Evolutionary conservation across 1,284 basidiomycete species (phyloP).

Genomic region (Ustilago lituana): DNA sequence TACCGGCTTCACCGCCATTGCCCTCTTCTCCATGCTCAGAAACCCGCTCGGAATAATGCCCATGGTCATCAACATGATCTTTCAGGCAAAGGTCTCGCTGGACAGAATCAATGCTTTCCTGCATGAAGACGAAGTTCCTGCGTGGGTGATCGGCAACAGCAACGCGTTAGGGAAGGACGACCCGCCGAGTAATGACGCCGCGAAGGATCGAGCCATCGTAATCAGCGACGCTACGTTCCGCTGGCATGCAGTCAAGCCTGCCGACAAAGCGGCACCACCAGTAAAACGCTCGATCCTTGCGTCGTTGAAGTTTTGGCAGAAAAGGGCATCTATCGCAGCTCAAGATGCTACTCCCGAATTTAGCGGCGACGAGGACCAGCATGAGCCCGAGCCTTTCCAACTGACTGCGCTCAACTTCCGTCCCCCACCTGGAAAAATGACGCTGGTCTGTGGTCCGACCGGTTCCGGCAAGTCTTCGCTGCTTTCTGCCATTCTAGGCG

Average conservation of each 20-base stretch:
- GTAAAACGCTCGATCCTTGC: constrained; percentile 11
- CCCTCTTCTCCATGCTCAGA: constrained; percentile 54
- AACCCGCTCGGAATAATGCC: constrained; percentile 52
- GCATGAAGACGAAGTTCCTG: constrained; percentile 81
- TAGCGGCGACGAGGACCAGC: not conserved
- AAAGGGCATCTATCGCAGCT: constrained; percentile 4
- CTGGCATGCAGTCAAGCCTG: constrained; percentile 17
- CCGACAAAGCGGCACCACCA: not conserved
- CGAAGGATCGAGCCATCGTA: constrained; percentile 71
- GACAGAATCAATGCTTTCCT: constrained; percentile 83
- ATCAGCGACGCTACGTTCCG: constrained; percentile 75
- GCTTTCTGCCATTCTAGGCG: constrained; percentile 54
- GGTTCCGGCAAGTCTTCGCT: constrained; percentile 60
- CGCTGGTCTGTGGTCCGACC: constrained; percentile 57
- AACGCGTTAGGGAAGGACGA: not conserved
- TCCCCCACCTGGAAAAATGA: constrained; percentile 42
- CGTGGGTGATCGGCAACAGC: constrained; percentile 72
- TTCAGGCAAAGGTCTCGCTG: constrained; percentile 78
- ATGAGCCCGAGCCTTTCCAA: constrained; percentile 27
- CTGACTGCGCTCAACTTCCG: constrained; percentile 43
- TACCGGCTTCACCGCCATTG: constrained; percentile 50
- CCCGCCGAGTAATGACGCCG: constrained; percentile 8
- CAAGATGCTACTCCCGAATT: not conserved
- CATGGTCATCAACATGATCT: constrained; percentile 43
- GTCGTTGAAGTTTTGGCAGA: constrained; percentile 16